Evolutionary conservation across 2,329 filamentous ascomycete genomes (phyloP).

Genomic region (Coniochaeta sp.): DNA sequence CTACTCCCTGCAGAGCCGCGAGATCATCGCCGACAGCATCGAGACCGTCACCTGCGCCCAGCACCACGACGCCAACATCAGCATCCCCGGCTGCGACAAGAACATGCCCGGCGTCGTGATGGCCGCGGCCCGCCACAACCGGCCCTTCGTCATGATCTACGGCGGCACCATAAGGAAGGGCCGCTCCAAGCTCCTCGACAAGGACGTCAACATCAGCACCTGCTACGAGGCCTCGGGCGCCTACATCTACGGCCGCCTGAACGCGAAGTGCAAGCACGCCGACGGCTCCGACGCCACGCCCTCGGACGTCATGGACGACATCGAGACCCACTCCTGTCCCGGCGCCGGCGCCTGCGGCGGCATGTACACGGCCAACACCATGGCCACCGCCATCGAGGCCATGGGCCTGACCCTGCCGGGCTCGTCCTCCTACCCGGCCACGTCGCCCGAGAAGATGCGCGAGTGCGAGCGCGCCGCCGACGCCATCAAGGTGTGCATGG

Average conservation of each 20-base stretch:
- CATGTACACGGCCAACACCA: slow-evolving; percentile 91
- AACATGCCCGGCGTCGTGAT: slow-evolving; percentile 95
- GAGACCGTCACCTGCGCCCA: slow-evolving; percentile 91
- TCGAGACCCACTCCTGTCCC: slow-evolving; percentile 73
- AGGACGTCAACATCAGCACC: slow-evolving; percentile 78
- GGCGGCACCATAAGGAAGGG: slow-evolving; percentile 86
- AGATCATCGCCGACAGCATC: slow-evolving; percentile 90
- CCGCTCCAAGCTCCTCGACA: slow-evolving; percentile 68
- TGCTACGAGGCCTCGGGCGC: slow-evolving; percentile 86
- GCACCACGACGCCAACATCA: slow-evolving; percentile 87
- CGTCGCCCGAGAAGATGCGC: slow-evolving; percentile 74
- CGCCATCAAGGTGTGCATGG: slow-evolving; percentile 72
- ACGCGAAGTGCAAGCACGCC: slow-evolving; percentile 57
- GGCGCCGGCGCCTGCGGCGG: slow-evolving; percentile 68
- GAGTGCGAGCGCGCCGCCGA: slow-evolving; percentile 78
- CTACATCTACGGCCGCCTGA: slow-evolving; percentile 68
- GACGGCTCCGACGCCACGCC: slow-evolving; percentile 48
- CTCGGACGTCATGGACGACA: slow-evolving; percentile 75
- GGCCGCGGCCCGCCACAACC: slow-evolving; percentile 84
- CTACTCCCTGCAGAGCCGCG: slow-evolving; percentile 82
- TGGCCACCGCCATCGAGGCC: slow-evolving; percentile 85
- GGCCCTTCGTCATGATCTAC: slow-evolving; percentile 92
- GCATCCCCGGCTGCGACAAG: slow-evolving; percentile 92
- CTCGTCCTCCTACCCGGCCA: slow-evolving; percentile 75
- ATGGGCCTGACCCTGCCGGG: slow-evolving; percentile 80